A percentile compares a stretch with the other conserved stretches of the same genome.
These are phyloP conservation scores for Nicotiana sylvestris DNA, from an alignment of 257 asterid species.

Conservation along the genomic window DNA sequence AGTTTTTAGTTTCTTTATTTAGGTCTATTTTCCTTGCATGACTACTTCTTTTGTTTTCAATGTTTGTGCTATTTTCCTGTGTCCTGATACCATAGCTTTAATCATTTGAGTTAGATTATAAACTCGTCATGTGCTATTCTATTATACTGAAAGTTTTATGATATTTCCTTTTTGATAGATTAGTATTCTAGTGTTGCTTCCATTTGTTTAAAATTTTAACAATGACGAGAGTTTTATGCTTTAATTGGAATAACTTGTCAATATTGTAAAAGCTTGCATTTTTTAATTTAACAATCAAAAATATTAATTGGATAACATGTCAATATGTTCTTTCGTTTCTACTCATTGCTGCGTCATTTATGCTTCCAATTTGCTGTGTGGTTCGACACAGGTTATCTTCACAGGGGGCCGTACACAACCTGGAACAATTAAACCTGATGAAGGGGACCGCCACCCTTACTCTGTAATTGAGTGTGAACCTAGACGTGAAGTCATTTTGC, in stretches of 20 bases:
- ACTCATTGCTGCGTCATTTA: background rate
- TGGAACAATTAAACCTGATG: conserved; percentile 94
- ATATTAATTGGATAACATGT: background rate
- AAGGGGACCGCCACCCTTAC: conserved; percentile 94
- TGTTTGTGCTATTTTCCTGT: background rate
- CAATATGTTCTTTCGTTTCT: background rate
- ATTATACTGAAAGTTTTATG: background rate
- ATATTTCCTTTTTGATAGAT: background rate
- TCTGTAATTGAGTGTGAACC: conserved; percentile 80
- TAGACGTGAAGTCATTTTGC: conserved; percentile 77
- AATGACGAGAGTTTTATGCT: background rate
- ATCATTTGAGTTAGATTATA: background rate
- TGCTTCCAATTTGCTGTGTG: background rate
- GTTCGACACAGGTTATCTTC: conserved; percentile 58
- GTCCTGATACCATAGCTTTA: background rate
- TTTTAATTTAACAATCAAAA: too few species aligned
- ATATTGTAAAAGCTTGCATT: too few species aligned
- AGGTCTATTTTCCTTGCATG: background rate
- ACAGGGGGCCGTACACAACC: conserved; percentile 98
- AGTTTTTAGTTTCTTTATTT: background rate
- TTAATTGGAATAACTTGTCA: background rate
- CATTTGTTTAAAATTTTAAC: background rate
- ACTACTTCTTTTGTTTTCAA: background rate
- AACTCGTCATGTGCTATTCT: background rate
- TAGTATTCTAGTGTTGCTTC: background rate